A percentile compares a stretch with the other conserved stretches of the same genome.
Evolutionary conservation across 2,329 filamentous ascomycete species (phyloP).

Genomic region (Diaporthe helianthi): DNA sequence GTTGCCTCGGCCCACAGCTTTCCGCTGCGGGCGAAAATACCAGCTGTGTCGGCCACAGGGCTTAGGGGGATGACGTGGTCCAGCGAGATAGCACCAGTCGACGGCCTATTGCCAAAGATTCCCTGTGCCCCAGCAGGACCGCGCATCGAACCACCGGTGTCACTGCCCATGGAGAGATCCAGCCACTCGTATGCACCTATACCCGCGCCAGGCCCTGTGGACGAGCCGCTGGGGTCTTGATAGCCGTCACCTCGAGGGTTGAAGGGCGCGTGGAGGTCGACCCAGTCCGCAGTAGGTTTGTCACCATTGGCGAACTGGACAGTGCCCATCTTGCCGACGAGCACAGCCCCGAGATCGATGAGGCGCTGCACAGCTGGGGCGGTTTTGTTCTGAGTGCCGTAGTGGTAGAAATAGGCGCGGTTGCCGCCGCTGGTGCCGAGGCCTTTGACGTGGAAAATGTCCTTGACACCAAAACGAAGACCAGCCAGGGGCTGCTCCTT

Average conservation of each 20-base stretch:
- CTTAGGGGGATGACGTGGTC: conserved; percentile 52
- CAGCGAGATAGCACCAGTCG: conserved; percentile 48
- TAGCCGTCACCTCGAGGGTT: conserved; percentile 57
- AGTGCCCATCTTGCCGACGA: conserved; percentile 56
- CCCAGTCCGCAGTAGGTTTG: conserved; percentile 56
- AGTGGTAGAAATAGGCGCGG: conserved; percentile 64
- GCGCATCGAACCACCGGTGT: conserved; percentile 56
- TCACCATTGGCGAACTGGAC: conserved; percentile 54
- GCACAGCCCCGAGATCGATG: conserved; percentile 63
- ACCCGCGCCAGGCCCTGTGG: conserved; percentile 48
- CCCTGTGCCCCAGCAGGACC: conserved; percentile 52
- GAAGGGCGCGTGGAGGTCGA: conserved; percentile 51
- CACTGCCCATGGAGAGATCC: conserved; percentile 51
- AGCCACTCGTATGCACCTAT: conserved; percentile 53
- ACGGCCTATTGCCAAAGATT: conserved; percentile 54
- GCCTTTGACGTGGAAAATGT: conserved; percentile 60
- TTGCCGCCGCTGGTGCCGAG: conserved; percentile 63
- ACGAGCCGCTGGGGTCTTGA: conserved; percentile 54
- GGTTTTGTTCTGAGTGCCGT: conserved; percentile 55
- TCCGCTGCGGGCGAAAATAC: conserved; percentile 49
- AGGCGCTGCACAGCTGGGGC: conserved; percentile 61
- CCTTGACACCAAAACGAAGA: conserved; percentile 67
- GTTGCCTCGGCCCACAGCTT: conserved; percentile 45
- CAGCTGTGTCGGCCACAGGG: conserved; percentile 51
- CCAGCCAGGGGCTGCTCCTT: conserved; percentile 64